Evolutionary conservation across 306 rosid species (phyloP), one percentile per base, ranked within the genome.

Genomic region (Acacia crassicarpa): DNA sequence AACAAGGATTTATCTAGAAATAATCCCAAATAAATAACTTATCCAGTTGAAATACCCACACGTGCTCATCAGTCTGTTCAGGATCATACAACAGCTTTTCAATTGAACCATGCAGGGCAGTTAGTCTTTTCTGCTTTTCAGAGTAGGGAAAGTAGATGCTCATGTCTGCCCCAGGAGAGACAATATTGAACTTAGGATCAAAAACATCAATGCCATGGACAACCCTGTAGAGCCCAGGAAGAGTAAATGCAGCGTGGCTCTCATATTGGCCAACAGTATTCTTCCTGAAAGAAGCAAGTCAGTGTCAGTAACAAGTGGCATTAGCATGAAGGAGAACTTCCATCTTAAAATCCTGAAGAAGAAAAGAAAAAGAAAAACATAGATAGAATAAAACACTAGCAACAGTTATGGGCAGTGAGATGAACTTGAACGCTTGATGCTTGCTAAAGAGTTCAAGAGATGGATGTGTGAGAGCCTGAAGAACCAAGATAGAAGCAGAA

Each of bases 131-230:
- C 78, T 91, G 80, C 88, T 92, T 89, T 1, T 92, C 97, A 44
- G 91, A 88, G 84, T 87, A 95, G 48, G 99, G 94, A 84, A 95
- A 95, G 85, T 93, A 95, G 35, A 95, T 95, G 77, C 78, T 9
- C 95, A 86, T 85, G 83, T 93, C 99, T 45, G 99, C 97, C 84
- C 99, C 99, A 69, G 99, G 99, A 82, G 99, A 95, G 84, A 95
- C 76, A 72, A 72, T 72, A 72, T 72, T 72, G 76, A 72, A 72
- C 97, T 95, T 95, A 74, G 99, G 97, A 86, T 95, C 99, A 83
- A 95, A 93, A 79, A 93, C 98, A 89, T 95, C 88, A 85, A 95
- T 91, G 69, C 99, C 99, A 56, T 95, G 97, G 78, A 95, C 98
- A 76, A 95, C 99, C 84, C 96, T 90, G 35, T 93, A 95, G 15